phyloP scores from a whole-genome alignment of 2,329 filamentous ascomycete species.

The Ophiostoma himal-ulmi region DNA sequence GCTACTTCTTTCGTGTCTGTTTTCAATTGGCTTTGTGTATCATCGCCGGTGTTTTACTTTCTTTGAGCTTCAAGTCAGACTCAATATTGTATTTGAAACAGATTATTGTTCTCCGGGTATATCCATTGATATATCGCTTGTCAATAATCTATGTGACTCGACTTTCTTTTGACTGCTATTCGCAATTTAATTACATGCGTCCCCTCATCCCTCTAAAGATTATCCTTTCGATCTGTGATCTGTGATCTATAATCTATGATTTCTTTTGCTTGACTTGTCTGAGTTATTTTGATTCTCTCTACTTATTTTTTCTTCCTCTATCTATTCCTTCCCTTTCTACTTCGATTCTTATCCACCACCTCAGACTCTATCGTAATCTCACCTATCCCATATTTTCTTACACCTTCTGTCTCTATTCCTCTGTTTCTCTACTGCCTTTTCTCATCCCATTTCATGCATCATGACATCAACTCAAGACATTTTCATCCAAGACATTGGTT shows the following conservation, averaged over 20 bases:
- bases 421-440: not conserved
- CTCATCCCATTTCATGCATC: not conserved
- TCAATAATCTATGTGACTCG: not conserved
- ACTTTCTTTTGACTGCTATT: not conserved
- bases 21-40: not conserved
- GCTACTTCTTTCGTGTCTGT: not conserved
- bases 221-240: not conserved
- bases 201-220: not conserved
- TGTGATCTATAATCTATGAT: not conserved
- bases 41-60: not conserved
- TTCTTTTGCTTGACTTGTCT: no score
- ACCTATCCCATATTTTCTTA: conserved; percentile 3
- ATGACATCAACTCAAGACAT: conserved; percentile 6
- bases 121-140: not conserved
- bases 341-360: not conserved
- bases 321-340: not conserved
- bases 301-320: not conserved
- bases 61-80: not conserved
- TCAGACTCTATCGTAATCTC: conserved; percentile 1
- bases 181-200: not conserved
- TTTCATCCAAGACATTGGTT: not conserved
- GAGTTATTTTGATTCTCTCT: not conserved
- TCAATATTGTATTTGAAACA: not conserved
- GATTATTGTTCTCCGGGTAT: not conserved
- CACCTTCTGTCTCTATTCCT: not conserved